Evolutionary conservation across 257 asterid species (phyloP).

Genomic region (Scutellaria baicalensis): DNA sequence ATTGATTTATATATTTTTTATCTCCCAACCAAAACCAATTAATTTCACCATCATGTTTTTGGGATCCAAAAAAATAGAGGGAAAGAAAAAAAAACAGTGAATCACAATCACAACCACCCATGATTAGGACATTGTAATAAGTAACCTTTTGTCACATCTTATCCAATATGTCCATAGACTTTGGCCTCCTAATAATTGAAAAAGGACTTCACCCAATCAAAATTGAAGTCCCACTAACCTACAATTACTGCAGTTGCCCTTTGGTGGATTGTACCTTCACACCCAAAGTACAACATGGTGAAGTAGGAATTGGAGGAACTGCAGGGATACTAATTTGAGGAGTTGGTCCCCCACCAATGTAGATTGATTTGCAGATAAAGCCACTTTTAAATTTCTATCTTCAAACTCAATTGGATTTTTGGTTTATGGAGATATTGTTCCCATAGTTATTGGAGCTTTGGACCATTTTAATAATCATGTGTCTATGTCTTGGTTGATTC

Average conservation of each 20-base stretch:
- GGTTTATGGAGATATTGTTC: slow-evolving; percentile 4
- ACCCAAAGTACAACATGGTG: background rate
- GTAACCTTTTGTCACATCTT: background rate
- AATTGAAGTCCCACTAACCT: background rate
- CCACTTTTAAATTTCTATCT: background rate
- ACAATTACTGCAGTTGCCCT: background rate
- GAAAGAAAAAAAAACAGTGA: background rate
- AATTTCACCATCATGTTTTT: too few relatives aligned
- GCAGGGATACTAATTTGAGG: background rate
- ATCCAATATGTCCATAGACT: background rate
- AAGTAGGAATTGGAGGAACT: background rate
- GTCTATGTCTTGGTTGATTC: slow-evolving; percentile 12
- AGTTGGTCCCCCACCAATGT: background rate
- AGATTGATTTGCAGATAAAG: background rate
- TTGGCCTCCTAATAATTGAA: slow-evolving; percentile 1
- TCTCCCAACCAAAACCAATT: too few relatives aligned
- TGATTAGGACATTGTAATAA: background rate
- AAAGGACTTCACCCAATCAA: background rate
- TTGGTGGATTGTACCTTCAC: background rate
- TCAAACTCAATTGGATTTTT: background rate
- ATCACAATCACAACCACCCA: background rate
- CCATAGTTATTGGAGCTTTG: slow-evolving; percentile 21
- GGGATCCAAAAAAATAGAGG: background rate
- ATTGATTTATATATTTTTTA: too few relatives aligned
- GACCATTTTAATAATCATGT: slow-evolving; percentile 17